Base-by-base conservation (phyloP, 2,329 filamentous ascomycete species). In the Pseudomassariella vexata region DNA sequence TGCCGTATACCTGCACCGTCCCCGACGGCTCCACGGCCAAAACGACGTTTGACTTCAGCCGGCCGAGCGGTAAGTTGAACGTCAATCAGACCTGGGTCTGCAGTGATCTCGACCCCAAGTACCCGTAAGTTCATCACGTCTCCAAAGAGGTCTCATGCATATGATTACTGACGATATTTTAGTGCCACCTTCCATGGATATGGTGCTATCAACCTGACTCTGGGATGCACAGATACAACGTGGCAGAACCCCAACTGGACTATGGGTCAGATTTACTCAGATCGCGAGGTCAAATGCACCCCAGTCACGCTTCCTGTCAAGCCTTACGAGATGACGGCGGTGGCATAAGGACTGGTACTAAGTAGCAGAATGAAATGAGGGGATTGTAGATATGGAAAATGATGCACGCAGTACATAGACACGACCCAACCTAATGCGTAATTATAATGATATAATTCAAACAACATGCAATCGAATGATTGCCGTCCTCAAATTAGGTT, bases 31-130 rank as follows among this genome's bases (percentile, higher is more conserved):
- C 45, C 3, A 42, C 39, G n/a, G 32, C 32, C 10, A 24, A 5
- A 40, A 36, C 10, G 34, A 41, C 32, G 0, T 75, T 73, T 38
- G 55, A 55, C 32, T 74, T 60, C 41, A 58, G 47, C 46, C 47
- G 56, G 9, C 52, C 62, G 4, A 42, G 43, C 18, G 46, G 50
- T 6, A 37, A 50, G 32, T 47, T 74, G 29, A 42, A 48, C 20
- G 38, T 73, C 39, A 66, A 67, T 50, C 68, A 73, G 55, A 64
- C 57, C 4, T 74, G 70, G 69, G 44, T 40, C 7, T 74, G 70
- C 50, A 41, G 44, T 26, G 61, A 63, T 19, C 19, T 38, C 10
- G 62, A 68, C 36, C 51, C 56, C 1, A 24, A 52, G 36, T 60
- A 52, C 28, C 59, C 61, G 56, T 62, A 40, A 48, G 56, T 52